Evolutionary conservation across 148 eudicot genomes (phyloP).

Genomic region (Rhododendron simsii): DNA sequence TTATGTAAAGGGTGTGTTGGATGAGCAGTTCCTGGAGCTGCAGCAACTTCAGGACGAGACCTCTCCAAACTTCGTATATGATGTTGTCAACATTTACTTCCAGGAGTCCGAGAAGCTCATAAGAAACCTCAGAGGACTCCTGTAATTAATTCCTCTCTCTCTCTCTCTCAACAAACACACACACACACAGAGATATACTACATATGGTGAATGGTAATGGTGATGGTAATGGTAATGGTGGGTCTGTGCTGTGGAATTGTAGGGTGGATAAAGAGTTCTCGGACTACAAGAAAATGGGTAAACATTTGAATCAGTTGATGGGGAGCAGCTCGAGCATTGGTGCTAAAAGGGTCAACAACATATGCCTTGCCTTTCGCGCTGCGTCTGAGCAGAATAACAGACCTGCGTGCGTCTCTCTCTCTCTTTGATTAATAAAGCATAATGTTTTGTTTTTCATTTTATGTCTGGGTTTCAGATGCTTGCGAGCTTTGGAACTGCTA

Average conservation of each 20-base stretch:
- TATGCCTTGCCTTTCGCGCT: slow-evolving; percentile 82
- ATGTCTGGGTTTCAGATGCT: slow-evolving; percentile 41
- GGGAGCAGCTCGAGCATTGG: slow-evolving; percentile 99
- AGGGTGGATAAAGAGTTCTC: slow-evolving; percentile 66
- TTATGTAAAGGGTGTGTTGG: slow-evolving; percentile 64
- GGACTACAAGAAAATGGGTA: slow-evolving; percentile 82
- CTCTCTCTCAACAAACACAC: neutral
- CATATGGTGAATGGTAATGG: neutral
- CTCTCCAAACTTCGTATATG: slow-evolving; percentile 78
- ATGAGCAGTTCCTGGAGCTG: slow-evolving; percentile 88
- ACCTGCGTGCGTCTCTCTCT: slow-evolving; percentile 41
- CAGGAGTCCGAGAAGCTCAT: slow-evolving; percentile 88
- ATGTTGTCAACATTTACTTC: slow-evolving; percentile 82
- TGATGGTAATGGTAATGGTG: neutral
- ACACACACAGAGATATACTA: neutral
- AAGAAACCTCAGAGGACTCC: slow-evolving; percentile 46
- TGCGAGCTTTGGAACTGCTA: slow-evolving; percentile 70
- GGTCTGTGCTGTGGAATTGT: slow-evolving; percentile 13
- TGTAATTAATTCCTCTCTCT: slow-evolving; percentile 29
- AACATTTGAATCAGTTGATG: slow-evolving; percentile 84
- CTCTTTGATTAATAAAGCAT: neutral
- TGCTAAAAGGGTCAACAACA: slow-evolving; percentile 72
- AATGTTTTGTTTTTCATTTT: neutral
- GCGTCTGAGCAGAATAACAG: slow-evolving; percentile 80
- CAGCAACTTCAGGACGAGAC: slow-evolving; percentile 86